Evolutionary conservation across 768 basidiomycete species (phyloP), one percentile per base, ranked within the genome.

Genomic region (Naganishia vishniacii): DNA sequence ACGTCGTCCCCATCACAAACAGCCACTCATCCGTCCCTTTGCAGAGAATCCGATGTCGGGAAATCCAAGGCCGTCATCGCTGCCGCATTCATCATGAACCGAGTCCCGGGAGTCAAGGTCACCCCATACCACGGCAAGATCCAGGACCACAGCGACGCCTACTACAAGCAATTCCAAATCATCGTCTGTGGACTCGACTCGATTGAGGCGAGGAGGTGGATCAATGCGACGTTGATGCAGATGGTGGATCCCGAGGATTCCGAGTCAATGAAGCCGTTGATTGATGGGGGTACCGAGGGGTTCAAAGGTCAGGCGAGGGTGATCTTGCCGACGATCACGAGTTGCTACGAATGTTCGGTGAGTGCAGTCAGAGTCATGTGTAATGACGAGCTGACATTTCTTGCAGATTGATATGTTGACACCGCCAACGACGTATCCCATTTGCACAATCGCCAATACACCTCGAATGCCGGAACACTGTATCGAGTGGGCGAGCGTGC

Each of bases 121-220:
- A 94, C 92, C 18, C 91, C 95, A 91, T 98, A 93, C 75, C 88
- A 86, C 79, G 91, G 91, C 64, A 98, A 94, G 80, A 99, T 99
- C 66, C 95, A 99, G 78, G 95, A 98, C 79, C 97, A 98, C 75
- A 89, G 82, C 67, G 88, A 91, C 62, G 86, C 87, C 41, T 98
- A 94, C 73, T 99, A 98, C 79, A 81, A 89, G 83, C 89, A 94
- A 78, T 99, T 99, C 80, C 90, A 93, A 76, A 83, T 99, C 51
- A 85, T 99, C 70, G 92, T 99, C 66, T 97, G 94, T 71, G 95
- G 95, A 9, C 84, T 99, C 41, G 95, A 99, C 77, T 95, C 92
- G 3, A 88, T 99, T 29, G 91, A 97, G 77, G 95, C 95, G 20
- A 84, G 95, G 41, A 84, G 95, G 61, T 99, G 95, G 95, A 98